Percentiles rank a stretch among this genome's conserved stretches.
These are phyloP conservation scores for Dimocarpus longan DNA, from an alignment of 345 rosid genomes.

Conservation along the genomic window DNA sequence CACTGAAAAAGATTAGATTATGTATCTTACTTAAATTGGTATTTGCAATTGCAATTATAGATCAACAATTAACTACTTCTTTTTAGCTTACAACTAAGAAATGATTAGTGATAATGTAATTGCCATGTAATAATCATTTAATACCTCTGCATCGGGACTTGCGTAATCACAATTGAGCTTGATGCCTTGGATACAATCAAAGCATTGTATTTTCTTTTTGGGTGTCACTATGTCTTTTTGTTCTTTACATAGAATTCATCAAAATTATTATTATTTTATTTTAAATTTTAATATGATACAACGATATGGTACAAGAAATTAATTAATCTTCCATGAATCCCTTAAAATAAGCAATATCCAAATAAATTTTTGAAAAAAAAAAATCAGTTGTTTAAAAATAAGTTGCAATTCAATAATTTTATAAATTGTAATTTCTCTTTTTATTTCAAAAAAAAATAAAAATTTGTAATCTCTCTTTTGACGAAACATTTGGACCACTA, in stretches of 20 bases:
- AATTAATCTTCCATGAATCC: background rate
- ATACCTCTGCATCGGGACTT: slow-evolving; percentile 7
- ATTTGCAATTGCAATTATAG: slow-evolving; percentile 28
- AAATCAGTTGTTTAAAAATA: background rate
- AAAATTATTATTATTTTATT: no score
- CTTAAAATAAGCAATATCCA: background rate
- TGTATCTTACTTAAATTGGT: slow-evolving; percentile 7
- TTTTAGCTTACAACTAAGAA: background rate
- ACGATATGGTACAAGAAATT: background rate
- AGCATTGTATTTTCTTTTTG: background rate
- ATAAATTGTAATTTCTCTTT: background rate
- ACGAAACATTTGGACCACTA: background rate
- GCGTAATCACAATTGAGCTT: background rate
- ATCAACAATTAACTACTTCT: slow-evolving; percentile 25
- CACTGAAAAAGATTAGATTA: background rate
- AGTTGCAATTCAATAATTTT: no score
- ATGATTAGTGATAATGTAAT: slow-evolving; percentile 8
- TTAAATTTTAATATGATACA: background rate
- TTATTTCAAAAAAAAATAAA: no score
- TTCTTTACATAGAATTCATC: background rate
- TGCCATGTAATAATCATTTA: background rate
- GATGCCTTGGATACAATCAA: no score
- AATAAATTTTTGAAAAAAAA: no score
- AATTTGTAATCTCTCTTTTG: no score
- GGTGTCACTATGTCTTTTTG: background rate